phyloP scores from a whole-genome alignment of 108 stramenopile species.

The Heterococcus sp. region DNA sequence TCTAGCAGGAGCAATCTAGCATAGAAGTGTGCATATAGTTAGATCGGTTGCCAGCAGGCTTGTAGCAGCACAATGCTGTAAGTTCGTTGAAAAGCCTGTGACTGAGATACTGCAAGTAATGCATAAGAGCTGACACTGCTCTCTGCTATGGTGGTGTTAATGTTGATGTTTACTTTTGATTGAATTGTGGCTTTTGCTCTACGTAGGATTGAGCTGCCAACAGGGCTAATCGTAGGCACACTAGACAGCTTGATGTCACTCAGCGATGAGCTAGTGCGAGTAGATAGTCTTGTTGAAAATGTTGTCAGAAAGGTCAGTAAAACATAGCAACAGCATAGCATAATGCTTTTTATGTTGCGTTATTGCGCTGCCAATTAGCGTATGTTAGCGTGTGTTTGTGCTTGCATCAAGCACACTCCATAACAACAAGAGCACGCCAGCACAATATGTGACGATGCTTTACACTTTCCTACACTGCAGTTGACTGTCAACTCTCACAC shows the following conservation, averaged over 20 bases:
- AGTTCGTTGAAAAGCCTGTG: background rate
- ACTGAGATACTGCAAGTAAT: background rate
- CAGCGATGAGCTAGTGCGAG: slow-evolving; percentile 39
- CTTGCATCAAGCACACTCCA: too few species aligned
- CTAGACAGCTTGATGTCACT: slow-evolving; percentile 39
- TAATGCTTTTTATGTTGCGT: too few species aligned
- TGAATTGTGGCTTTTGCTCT: background rate
- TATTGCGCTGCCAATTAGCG: too few species aligned
- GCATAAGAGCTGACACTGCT: background rate
- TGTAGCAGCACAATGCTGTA: background rate
- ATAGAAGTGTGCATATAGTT: background rate
- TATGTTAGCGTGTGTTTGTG: too few species aligned
- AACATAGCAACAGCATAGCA: background rate
- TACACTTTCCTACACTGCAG: too few species aligned
- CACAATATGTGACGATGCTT: too few species aligned
- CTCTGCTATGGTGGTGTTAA: background rate
- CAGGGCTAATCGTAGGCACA: slow-evolving; percentile 17
- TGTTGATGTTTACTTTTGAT: background rate
- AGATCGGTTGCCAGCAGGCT: background rate
- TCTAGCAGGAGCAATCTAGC: too few species aligned
- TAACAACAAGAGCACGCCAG: too few species aligned
- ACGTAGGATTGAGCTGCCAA: background rate
- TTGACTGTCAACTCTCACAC: too few species aligned
- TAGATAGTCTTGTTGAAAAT: slow-evolving; percentile 45
- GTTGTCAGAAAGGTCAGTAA: slow-evolving; percentile 24